Evolutionary conservation across 2,329 filamentous ascomycete genomes (phyloP), one percentile per base, ranked within the genome.

Genomic region (Fusarium sp.): DNA sequence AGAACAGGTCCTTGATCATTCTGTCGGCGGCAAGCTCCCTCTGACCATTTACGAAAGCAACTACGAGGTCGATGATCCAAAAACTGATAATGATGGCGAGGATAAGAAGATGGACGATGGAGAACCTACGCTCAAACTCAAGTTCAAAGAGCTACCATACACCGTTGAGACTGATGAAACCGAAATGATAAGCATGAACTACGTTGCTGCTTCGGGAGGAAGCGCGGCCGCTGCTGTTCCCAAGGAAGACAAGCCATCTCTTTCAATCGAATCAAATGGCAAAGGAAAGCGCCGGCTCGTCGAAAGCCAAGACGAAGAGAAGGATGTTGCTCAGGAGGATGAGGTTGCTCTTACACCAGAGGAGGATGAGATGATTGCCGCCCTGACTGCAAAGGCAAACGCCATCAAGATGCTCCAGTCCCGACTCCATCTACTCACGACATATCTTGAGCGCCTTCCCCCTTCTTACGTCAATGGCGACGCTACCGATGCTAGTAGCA

Each of bases 111-210:
- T 95, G 82, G 91, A 92, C 70, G 92, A 93, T 70, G 79, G 86
- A 78, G 81, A 89, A 34, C 79, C 83, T 2, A 79, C 83, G 4
- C 78, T 90, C 25, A 88, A 86, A 53, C 86, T 96, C 65, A 91
- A 89, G 75, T 98, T 98, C 81, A 89, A 91, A 64, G 92, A 97
- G 77, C 82, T 98, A 12, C 89, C 91, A 3, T 98, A 96, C 79
- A 91, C 91, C 1, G 90, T 98, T 3, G 96, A 98, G 82, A 97
- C 95, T 1, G 94, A 93, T 12, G 95, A 98, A 79, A 95, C 95
- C 2, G 96, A 99, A 81, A 98, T 98, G 94, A 98, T 99, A 72
- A 92, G 93, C 73, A 93, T 99, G 76, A 94, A 98, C 80, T 97
- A 95, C 72, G 92, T 99, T 22, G 95, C 95, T 1, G 90, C 91